Base-by-base conservation (phyloP, 768 basidiomycete genomes). In the Psilocybe sp. region DNA sequence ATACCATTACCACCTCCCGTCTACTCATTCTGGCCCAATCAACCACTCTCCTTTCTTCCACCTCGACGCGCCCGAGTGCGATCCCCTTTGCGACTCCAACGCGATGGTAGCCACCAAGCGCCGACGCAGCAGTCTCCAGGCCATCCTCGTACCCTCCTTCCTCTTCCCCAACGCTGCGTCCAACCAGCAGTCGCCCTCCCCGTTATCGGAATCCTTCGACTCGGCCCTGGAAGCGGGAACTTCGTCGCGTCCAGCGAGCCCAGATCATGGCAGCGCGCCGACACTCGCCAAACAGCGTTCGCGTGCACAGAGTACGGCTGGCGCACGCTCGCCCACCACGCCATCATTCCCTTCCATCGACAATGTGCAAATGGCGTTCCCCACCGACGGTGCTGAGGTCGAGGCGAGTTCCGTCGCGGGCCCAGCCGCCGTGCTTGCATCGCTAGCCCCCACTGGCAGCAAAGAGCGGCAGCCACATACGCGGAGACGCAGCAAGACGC, bases 71-170 rank as follows among this genome's bases (percentile, higher is more conserved):
- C 23, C 23, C 23, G 23, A 28, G 23, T 28, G 23, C 23, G 23
- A 28, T 28, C 23, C 23, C 23, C 23, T 28, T 7, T 28, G 23
- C 16, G 43, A 53, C 49, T 47, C 43, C 41, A 39, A 45, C 44
- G 19, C 49, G 40, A 34, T 47, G 15, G 40, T 16, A 28, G 54
- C 57, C 54, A 76, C 77, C 73, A 64, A 74, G 40, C 76, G 70
- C 65, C 78, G 75, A 64, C 77, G 77, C 45, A 75, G 74, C 42
- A 82, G 81, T 4, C 62, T 82, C 49, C 78, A 79, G 59, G 72
- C 77, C 50, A 69, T 83, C 43, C 65, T 79, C 58, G 68, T 75
- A 40, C 74, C 77, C 52, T 67, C 79, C 31, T 78, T 77, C 64
- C 60, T 78, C 68, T 5, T 58, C 64, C 35, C 53, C 63, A 40